These are phyloP conservation scores for Mortierella sp. DNA, from an alignment of 371 early-diverging fungal genomes.

Conservation along the genomic window DNA sequence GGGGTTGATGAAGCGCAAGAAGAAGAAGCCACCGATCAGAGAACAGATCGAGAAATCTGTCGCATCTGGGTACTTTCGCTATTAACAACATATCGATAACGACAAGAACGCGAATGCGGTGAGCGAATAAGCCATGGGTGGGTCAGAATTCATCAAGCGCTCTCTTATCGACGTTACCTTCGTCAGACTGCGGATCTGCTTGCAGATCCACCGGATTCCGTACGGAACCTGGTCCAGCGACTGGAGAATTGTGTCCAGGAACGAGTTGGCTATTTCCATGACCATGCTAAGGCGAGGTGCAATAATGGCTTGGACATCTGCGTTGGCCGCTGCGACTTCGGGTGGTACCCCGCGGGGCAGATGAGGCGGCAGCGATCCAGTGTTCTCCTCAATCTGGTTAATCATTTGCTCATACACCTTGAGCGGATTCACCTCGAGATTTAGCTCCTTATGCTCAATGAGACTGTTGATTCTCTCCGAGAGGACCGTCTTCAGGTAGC, in stretches of 20 bases:
- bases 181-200: conserved; percentile 94
- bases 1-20: conserved; percentile 96
- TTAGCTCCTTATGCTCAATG: conserved; percentile 79
- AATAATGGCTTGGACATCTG: conserved; percentile 86
- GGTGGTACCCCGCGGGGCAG: conserved; percentile 81
- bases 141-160: neutral
- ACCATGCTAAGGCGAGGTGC: conserved; percentile 85
- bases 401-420: conserved; percentile 92
- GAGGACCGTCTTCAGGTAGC: conserved; percentile 89
- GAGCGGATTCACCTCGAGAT: conserved; percentile 92
- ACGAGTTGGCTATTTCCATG: conserved; percentile 86
- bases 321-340: conserved; percentile 81
- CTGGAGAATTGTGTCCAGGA: conserved; percentile 85
- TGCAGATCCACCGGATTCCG: conserved; percentile 99
- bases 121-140: neutral
- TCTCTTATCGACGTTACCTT: conserved; percentile 60
- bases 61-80: conserved; percentile 90
- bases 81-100: conserved; percentile 1
- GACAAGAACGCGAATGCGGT: neutral
- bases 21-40: conserved; percentile 97
- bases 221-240: conserved; percentile 89
- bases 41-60: conserved; percentile 91
- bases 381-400: conserved; percentile 74
- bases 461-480: conserved; percentile 84
- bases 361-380: conserved; percentile 65